Evolutionary conservation across 148 eudicot genomes (phyloP).

Genomic region (Chenopodium quinoa): DNA sequence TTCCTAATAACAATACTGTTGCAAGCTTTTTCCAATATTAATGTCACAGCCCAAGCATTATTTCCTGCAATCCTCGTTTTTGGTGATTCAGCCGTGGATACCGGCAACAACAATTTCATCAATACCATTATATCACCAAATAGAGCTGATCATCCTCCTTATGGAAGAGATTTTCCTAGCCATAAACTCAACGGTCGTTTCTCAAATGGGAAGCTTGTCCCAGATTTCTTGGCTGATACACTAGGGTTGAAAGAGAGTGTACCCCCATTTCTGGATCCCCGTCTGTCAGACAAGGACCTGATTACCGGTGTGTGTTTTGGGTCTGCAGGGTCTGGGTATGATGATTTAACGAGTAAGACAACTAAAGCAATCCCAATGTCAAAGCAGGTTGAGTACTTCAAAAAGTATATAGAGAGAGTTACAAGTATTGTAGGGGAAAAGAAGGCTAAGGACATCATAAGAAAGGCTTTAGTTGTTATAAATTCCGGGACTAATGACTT

Average conservation of each 20-base stretch:
- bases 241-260: conserved; percentile 40
- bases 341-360: conserved; percentile 25
- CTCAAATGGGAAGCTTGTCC: conserved; percentile 46
- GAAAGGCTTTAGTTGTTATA: conserved; percentile 31
- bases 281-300: conserved; percentile 28
- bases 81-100: conserved; percentile 70
- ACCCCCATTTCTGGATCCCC: conserved; percentile 42
- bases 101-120: conserved; percentile 59
- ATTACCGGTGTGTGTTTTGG: conserved; percentile 49
- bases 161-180: conserved; percentile 48
- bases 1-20: neutral
- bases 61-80: conserved; percentile 55
- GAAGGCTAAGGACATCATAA: conserved; percentile 42
- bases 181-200: conserved; percentile 42
- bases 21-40: neutral
- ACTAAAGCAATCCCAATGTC: conserved; percentile 35
- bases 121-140: conserved; percentile 27
- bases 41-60: conserved; percentile 28
- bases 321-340: conserved; percentile 52
- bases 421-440: conserved; percentile 29
- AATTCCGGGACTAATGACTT: conserved; percentile 20
- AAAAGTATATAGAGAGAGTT: conserved; percentile 33
- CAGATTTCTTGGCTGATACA: conserved; percentile 42
- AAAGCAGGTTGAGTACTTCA: conserved; percentile 35
- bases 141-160: conserved; percentile 55